These are phyloP conservation scores for Rhodamnia rubescens DNA, from an alignment of 345 rosid species.

Conservation along the genomic window DNA sequence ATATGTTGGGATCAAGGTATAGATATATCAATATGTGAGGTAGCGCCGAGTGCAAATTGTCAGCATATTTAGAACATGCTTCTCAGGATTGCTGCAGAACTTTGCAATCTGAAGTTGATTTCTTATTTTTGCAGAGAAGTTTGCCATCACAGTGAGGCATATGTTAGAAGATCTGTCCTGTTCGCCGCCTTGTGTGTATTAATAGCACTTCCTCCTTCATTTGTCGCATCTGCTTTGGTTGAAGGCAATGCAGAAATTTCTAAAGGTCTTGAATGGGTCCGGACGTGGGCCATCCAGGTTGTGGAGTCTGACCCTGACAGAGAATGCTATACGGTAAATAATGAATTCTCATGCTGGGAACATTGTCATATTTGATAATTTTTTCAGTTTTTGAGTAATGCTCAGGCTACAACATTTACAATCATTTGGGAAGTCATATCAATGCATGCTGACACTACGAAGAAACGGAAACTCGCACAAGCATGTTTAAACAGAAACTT, in stretches of 20 bases:
- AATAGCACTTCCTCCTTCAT: slow-evolving; percentile 78
- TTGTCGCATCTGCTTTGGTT: slow-evolving; percentile 51
- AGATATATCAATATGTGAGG: background rate
- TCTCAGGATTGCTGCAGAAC: background rate
- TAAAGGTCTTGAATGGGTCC: slow-evolving; percentile 87
- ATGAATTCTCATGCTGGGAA: background rate
- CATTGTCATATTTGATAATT: background rate
- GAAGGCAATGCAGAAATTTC: slow-evolving; percentile 70
- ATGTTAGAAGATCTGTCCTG: slow-evolving; percentile 84
- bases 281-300: slow-evolving; percentile 64
- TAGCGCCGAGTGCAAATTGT: background rate
- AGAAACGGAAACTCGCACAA: background rate
- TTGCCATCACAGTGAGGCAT: slow-evolving; percentile 80
- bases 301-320: slow-evolving; percentile 74
- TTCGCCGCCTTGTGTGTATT: slow-evolving; percentile 76
- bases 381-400: background rate
- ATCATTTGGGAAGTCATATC: background rate
- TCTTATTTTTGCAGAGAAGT: slow-evolving; percentile 46
- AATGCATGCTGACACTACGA: background rate
- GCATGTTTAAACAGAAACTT: background rate
- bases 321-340: slow-evolving; percentile 75
- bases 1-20: slow-evolving; percentile 83
- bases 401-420: background rate
- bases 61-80: background rate
- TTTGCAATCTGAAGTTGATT: background rate